These are phyloP conservation scores for Cardamine chenopodiifolia DNA, from an alignment of 345 rosid genomes.

Conservation along the genomic window DNA sequence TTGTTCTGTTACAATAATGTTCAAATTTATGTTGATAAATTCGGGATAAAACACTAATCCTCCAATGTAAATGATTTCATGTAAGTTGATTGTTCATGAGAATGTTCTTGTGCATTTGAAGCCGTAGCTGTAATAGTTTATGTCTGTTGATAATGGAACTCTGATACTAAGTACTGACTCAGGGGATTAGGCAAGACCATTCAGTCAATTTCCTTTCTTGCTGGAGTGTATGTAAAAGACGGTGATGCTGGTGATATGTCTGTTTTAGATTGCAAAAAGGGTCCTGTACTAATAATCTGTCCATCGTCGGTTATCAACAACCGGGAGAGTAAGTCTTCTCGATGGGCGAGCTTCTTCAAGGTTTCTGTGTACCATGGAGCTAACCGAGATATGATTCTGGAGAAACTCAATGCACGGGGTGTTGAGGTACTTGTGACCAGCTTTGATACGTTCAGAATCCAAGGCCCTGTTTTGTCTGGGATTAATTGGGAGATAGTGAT, in stretches of 20 bases:
- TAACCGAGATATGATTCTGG: conserved; percentile 71
- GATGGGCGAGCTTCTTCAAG: conserved; percentile 78
- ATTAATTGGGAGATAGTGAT: conserved; percentile 83
- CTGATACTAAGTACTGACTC: conserved; percentile 22
- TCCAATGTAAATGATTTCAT: background rate
- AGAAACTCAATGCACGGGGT: conserved; percentile 65
- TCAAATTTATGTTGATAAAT: background rate
- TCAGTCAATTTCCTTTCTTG: conserved; percentile 90
- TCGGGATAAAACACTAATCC: background rate
- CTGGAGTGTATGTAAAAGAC: conserved; percentile 82
- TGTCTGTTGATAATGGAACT: conserved; percentile 13
- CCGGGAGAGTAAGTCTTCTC: conserved; percentile 91
- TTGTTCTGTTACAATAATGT: background rate
- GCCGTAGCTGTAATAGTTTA: background rate
- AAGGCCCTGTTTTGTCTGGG: conserved; percentile 66
- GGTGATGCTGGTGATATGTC: conserved; percentile 49
- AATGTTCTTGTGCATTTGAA: conserved; percentile 13
- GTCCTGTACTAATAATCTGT: conserved; percentile 73
- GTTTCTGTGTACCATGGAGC: conserved; percentile 82
- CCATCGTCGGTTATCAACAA: conserved; percentile 89
- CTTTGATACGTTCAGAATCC: conserved; percentile 82
- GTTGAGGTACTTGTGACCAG: conserved; percentile 82
- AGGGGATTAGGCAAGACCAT: conserved; percentile 99
- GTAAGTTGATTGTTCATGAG: background rate
- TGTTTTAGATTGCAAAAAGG: conserved; percentile 43